Conservation (phyloP, 768 basidiomycete species). For the Filobasidium floriforme region DNA sequence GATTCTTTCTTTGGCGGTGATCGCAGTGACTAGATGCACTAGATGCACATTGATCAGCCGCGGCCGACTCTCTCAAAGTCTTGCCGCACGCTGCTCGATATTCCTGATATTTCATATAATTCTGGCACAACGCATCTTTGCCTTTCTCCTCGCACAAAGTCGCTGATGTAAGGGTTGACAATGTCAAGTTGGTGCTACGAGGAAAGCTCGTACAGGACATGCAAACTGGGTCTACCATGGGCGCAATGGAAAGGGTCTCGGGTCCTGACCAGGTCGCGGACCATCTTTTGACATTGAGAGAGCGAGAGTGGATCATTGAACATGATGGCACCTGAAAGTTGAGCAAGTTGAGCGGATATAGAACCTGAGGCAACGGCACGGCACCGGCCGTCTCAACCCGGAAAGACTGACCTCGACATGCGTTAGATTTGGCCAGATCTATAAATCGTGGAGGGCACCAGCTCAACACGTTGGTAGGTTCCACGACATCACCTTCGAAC, state of each 20-base stretch:
- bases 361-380: no score
- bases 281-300: conserved; percentile 63
- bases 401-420: conserved; percentile 79
- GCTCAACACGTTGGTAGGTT: neutral
- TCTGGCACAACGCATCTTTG: no score
- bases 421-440: conserved; percentile 86
- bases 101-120: no score
- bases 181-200: neutral
- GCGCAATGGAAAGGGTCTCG: conserved; percentile 91
- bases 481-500: neutral
- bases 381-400: neutral
- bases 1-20: no score
- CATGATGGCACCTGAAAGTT: conserved; percentile 78
- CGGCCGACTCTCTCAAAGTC: no score
- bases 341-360: neutral
- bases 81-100: no score
- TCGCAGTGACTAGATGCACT: no score
- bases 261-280: conserved; percentile 62
- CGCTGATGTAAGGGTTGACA: no score
- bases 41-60: no score
- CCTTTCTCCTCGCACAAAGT: no score
- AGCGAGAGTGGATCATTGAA: conserved; percentile 73
- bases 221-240: conserved; percentile 62
- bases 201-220: neutral
- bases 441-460: conserved; percentile 35